These are phyloP conservation scores for Cordyceps cicadae DNA, from an alignment of 2,329 filamentous ascomycete species.

Conservation along the genomic window DNA sequence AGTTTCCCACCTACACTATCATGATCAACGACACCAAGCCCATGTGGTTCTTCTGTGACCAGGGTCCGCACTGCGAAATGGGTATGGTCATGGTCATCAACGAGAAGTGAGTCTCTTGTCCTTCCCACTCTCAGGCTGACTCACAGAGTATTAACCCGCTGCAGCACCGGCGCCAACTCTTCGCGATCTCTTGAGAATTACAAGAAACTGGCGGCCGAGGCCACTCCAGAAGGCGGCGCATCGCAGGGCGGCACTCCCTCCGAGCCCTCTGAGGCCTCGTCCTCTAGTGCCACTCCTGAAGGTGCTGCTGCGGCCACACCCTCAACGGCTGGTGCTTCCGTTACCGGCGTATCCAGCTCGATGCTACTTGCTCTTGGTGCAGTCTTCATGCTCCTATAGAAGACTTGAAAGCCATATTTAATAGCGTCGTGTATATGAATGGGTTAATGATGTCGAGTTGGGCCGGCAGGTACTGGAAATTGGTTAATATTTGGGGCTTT, in stretches of 20 bases:
- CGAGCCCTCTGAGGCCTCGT: conserved; percentile 10
- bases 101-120: conserved; percentile 48
- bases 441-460: conserved; percentile 5
- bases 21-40: conserved; percentile 60
- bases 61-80: conserved; percentile 63
- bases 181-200: conserved; percentile 43
- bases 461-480: background rate
- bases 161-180: conserved; percentile 38
- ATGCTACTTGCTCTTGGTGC: conserved; percentile 36
- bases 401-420: background rate
- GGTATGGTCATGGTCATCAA: conserved; percentile 75
- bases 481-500: background rate
- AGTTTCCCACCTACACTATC: conserved; percentile 62
- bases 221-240: conserved; percentile 13
- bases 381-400: conserved; percentile 34
- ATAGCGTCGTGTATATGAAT: background rate
- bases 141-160: conserved; percentile 3
- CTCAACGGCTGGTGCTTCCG: conserved; percentile 18
- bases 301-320: background rate
- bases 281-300: background rate
- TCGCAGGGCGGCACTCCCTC: conserved; percentile 13
- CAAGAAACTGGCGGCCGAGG: conserved; percentile 30
- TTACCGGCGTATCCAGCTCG: conserved; percentile 29
- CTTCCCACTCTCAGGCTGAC: background rate
- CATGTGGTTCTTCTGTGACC: conserved; percentile 72